Conservation (phyloP, 2,329 filamentous ascomycete species). For the Colletotrichum gloeosporioides region DNA sequence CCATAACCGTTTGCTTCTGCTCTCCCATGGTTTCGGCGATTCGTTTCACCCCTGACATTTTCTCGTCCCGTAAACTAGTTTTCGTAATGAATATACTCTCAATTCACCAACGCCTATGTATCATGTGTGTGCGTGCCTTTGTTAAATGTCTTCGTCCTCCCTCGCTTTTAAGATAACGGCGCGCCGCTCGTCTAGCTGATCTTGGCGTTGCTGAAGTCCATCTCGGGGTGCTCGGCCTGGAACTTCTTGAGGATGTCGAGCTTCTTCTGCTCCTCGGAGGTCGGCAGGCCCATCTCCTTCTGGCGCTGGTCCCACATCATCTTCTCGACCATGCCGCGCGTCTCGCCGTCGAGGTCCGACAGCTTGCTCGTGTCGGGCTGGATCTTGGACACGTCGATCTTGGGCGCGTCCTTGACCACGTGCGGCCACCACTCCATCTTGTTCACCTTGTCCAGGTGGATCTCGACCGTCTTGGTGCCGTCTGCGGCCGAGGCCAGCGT, state of each 20-base stretch:
- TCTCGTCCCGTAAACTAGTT: not conserved
- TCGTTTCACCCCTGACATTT: conserved; percentile 70
- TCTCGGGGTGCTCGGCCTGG: conserved; percentile 77
- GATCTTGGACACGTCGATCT: conserved; percentile 96
- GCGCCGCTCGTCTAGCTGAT: conserved; percentile 41
- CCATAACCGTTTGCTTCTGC: conserved; percentile 38
- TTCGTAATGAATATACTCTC: not conserved
- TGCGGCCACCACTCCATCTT: conserved; percentile 99
- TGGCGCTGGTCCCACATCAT: conserved; percentile 99
- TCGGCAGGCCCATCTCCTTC: conserved; percentile 89
- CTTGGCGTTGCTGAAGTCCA: conserved; percentile 76
- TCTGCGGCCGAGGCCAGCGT: conserved; percentile 77
- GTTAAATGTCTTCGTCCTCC: not conserved
- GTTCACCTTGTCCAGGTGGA: conserved; percentile 94
- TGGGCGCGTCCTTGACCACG: conserved; percentile 83
- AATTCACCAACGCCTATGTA: not conserved
- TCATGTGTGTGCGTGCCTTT: not conserved
- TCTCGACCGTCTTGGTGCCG: conserved; percentile 71
- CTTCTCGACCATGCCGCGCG: conserved; percentile 97
- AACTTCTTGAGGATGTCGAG: conserved; percentile 92
- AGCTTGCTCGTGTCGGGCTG: conserved; percentile 91
- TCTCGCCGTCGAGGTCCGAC: conserved; percentile 92
- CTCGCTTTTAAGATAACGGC: not conserved
- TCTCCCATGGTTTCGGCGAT: conserved; percentile 55
- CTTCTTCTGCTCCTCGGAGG: conserved; percentile 96